Base-by-base conservation (phyloP, 2,329 filamentous ascomycete species). In the Ascosphaera pollenicola region DNA sequence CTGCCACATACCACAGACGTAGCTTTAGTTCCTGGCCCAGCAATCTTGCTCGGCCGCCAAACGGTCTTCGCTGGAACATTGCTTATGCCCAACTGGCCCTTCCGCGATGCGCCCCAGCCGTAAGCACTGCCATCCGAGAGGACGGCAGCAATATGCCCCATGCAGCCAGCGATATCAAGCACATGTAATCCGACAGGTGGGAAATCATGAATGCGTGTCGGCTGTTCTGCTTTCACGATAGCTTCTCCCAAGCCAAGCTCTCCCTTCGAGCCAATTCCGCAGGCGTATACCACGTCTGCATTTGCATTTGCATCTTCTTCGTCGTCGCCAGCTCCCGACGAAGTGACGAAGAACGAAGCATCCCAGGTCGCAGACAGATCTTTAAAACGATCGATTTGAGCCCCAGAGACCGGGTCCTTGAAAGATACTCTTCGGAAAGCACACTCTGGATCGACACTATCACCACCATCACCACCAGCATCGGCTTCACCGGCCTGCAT, bases 61-160 rank as follows among this genome's bases (percentile, higher is more conserved):
- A 76, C 53, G 19, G 74, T 55, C 36, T 57, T 61, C 7, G 58
- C 52, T 0, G 41, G 46, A 4, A 59, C 62, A 19, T 60, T 58
- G 0, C 68, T 66, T 34, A 62, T 56, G 1, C 84, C 85, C 1
- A 92, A 60, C 54, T 98, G 87, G 0, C 81, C 81, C 52, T 93
- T 89, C 17, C 83, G 70, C 11, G 79, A 77, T 48, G 74, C 81
- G 0, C 89, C 89, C 87, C 87, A 95, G 2, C 83, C 85, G 53
- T 79, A 92, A 1, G 76, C 75, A 13, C 78, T 67, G 0, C 85
- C 87, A 51, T 78, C 77, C 35, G 68, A 69, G 3, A 92, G 58
- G 0, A 94, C 69, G 2, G 63, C 72, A 13, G 91, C 69, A 0
- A 74, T 73, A 52, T 98, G 89, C 17, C 73, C 73, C 64, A 92